Evolutionary conservation across 2,329 filamentous ascomycete genomes (phyloP), one percentile per base, ranked within the genome.

Genomic region (Claviceps purpurea): DNA sequence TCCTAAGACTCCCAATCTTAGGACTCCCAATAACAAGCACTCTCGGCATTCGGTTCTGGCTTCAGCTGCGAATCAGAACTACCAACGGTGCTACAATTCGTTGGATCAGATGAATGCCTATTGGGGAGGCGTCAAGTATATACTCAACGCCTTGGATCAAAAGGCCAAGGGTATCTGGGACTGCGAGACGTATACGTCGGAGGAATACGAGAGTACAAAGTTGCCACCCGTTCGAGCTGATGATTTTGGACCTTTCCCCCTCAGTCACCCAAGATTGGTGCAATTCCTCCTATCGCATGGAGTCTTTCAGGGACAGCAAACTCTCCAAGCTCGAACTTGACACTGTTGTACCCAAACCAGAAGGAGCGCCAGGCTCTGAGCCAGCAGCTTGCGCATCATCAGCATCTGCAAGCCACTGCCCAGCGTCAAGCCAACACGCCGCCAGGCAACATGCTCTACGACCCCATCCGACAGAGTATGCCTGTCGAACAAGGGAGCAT

Each of bases 81-180:
- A 95, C 59, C 87, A 91, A 62, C 76, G 84, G 8, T 95, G 89
- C 63, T 91, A 93, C 64, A 87, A 89, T 62, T 87, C 87, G 0
- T 68, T 95, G 11, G 82, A 90, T 58, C 82, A 87, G 46, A 72
- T 94, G n/a, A 81, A 93, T 58, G 76, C 77, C 0, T 93, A 93
- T 62, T 95, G 89, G 89, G 85, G 85, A 39, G 89, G 89, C 7
- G 84, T 88, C 26, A 84, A 87, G 53, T 95, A 95, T 63, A 94
- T 95, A 41, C 70, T 95, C 40, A 91, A 87, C 0, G 87, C 89
- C 0, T 71, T 95, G 11, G 87, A 94, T 59, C 89, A 94, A 59
- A 93, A 93, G 64, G 82, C 87, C 14, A 89, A 91, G 64, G 89
- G 89, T 1, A 87, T 91, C 40, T 87, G 84, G 67, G 88, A 95